Base-by-base conservation (phyloP, 2,329 filamentous ascomycete species). In the Rhinocladiella mackenziei region DNA sequence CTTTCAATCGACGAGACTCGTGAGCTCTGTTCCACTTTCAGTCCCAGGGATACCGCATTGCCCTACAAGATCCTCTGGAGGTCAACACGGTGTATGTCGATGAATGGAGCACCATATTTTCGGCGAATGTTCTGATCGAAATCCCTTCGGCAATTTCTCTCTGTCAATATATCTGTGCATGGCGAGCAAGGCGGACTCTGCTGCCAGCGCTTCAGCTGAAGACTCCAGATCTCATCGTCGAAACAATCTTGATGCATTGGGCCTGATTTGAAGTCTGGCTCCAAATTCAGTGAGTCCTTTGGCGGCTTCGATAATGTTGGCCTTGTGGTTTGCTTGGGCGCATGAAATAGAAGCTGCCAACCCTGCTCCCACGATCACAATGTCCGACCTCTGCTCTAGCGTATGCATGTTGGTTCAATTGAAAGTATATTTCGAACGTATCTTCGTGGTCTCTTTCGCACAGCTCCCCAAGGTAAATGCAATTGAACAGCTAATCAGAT, bases 111-210 rank as follows among this genome's bases (percentile, higher is more conserved):
- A 4, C 58, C 59, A 35, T 57, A 55, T 48, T 73, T 75, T 2
- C 60, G 58, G 5, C 70, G 68, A 43, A 80, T 78, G 15, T 75
- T 73, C 15, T 65, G 58, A 47, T 75, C 61, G 46, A 80, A 82
- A n/a, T 67, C 54, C 74, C 9, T 71, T 61, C 0, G 73, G 74
- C 10, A 65, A 53, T 0, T 61, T 35, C 15, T 58, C 39, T 4
- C 62, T 61, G 28, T 44, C 50, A 2, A 56, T 59, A 36, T 63
- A 66, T n/a, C 60, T 57, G 36, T 64, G 63, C 10, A 65, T 62
- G 0, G 60, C 61, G 17, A 65, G 43, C 2, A 58, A 50, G 9
- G 57, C 61, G 2, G 63, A 62, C 30, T 62, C 60, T 1, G 62
- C 62, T 2, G 60, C 61, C 8, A 36, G 11, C 6, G 13, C 18